These are phyloP conservation scores for Cladophialophora chaetospira DNA, from an alignment of 2,329 filamentous ascomycete genomes.

Conservation along the genomic window DNA sequence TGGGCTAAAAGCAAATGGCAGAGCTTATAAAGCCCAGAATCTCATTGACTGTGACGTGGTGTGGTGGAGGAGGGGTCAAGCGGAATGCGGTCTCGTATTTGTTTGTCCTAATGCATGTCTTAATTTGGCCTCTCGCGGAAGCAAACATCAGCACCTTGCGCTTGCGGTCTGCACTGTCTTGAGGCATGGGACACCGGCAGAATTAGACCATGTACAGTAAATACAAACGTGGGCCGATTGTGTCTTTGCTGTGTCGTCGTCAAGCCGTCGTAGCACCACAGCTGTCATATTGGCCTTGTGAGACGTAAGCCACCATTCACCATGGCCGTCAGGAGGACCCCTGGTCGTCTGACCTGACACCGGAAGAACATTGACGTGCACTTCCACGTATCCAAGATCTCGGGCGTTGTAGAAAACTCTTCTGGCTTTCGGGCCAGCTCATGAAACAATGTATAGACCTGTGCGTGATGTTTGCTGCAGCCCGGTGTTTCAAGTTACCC, in stretches of 20 bases:
- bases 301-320: slow-evolving; percentile 10
- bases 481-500: slow-evolving; percentile 15
- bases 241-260: background rate
- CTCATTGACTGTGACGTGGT: background rate
- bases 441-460: slow-evolving; percentile 15
- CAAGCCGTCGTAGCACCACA: slow-evolving; percentile 23
- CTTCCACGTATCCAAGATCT: slow-evolving; percentile 4
- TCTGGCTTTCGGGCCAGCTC: slow-evolving; percentile 9
- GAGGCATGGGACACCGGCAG: slow-evolving; percentile 1
- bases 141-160: slow-evolving; percentile 22
- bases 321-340: background rate
- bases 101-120: slow-evolving; percentile 23
- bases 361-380: slow-evolving; percentile 10
- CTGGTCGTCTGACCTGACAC: slow-evolving; percentile 4
- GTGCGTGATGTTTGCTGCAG: slow-evolving; percentile 23
- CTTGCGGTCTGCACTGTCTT: slow-evolving; percentile 6
- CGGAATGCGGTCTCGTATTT: slow-evolving; percentile 12
- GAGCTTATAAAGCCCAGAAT: slow-evolving; percentile 1
- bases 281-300: slow-evolving; percentile 32
- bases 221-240: background rate
- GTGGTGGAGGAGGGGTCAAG: background rate
- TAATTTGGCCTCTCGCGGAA: slow-evolving; percentile 13
- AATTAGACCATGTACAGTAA: background rate
- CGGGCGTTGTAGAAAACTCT: background rate
- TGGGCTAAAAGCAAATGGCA: background rate